Base-by-base conservation (phyloP, 2,329 filamentous ascomycete species). In the Arthrobotrys entomopaga region DNA sequence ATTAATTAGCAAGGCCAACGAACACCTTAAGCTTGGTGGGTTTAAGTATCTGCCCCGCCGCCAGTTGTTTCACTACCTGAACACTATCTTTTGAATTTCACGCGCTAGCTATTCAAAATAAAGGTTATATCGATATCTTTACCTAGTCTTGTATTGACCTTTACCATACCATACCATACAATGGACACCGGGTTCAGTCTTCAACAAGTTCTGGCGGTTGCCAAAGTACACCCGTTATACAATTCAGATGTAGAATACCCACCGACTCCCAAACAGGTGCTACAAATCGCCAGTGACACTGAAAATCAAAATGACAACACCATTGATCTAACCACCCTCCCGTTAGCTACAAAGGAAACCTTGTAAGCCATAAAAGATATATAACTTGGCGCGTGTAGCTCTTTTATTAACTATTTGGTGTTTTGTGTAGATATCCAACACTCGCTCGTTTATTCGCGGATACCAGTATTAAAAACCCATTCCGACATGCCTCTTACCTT, bases 381-480 rank as follows among this genome's bases (percentile, higher is more conserved):
- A 15, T 5, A 56, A 29, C 34, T 19, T 24, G 46, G 4, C 16
- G 15, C 2, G 16, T 10, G 42, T 8, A 57, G 22, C 26, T 26
- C n/a, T 57, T n/a, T 16, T 24, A 34, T n/a, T 22, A 19, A 19
- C 16, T 22, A 19, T 34, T n/a, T 26, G 43, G 10, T 46, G 3
- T 15, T 16, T 10, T 34, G 6, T 1, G 6, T 40, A 84, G 82
- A 0, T 83, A 83, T 40, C 69, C 67, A 0, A 69, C 75, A 0
- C 80, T 83, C 19, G 74, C 81, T 13, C 78, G 82, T 13, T 80
- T 84, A 0, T 78, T 81, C 3, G 56, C 78, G 1, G 83, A 84
- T 70, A 38, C 20, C 2, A 64, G 20, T 24, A 50, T 63, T 3
- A 20, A 59, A 42, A 74, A 74, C 48, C 80, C 77, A 0, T 84